Base-by-base conservation (phyloP, 345 rosid species). In the Eutrema japonicum region DNA sequence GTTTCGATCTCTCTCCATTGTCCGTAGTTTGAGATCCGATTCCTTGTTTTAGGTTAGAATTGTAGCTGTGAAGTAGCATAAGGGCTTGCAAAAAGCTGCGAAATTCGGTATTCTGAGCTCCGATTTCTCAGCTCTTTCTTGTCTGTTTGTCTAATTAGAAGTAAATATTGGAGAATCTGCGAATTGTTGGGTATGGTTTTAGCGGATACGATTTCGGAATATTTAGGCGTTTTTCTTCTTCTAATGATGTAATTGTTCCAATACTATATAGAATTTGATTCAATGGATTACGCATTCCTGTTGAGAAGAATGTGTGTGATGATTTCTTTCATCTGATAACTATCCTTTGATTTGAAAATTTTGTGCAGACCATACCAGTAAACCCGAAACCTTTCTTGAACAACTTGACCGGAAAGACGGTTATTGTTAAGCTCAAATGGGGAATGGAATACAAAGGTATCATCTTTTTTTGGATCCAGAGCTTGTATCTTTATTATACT, bases 391-490 rank as follows among this genome's bases (percentile, higher is more conserved):
- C 93, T 1, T 91, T 91, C 84, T 80, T 91, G 91, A 91, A 91
- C 91, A 91, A 89, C 60, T 70, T 91, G 82, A 91, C 96, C 42
- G 93, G 97, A 6, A 89, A 91, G 75, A 87, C 88, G 7, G 97
- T 91, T 40, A 87, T 89, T 29, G 96, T 91, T 16, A 89, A 91
- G 80, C 91, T 91, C 11, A 91, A 91, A 72, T 91, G 96, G 97
- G 96, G 97, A 76, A 91, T 91, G 97, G 97, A 89, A 68, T 91
- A 91, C 85, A 91, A 86, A 86, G 97, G 95, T 84, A 29, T 32
- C 5, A 1, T 37, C 38, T 14, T 52, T 37, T 32, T 5, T 3
- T 33, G 8, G 16, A 22, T 22, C 14, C 42, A n/a, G 10, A 12
- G 26, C 46, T 62, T 58, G 18, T 47, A 3, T 29, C 27, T 61